Percentiles rank a stretch among this genome's conserved stretches.
These are phyloP conservation scores for Nothophaeocryptopus gaeumannii DNA, from an alignment of 2,329 filamentous ascomycete genomes.

Conservation along the genomic window DNA sequence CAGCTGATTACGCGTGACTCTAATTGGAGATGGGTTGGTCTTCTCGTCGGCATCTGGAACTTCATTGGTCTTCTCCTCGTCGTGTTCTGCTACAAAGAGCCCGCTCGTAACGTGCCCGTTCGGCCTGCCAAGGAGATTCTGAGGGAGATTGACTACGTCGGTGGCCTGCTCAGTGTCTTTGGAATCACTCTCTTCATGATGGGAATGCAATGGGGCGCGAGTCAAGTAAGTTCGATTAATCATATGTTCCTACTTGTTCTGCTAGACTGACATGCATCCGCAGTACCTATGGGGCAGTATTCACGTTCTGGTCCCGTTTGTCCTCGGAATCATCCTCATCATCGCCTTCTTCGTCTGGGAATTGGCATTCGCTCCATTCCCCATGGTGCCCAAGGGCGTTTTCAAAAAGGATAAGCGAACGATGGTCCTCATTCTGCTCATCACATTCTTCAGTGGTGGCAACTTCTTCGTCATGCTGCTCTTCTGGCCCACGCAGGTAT, in stretches of 20 bases:
- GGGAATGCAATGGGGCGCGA: slow-evolving; percentile 37
- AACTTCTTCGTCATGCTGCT: slow-evolving; percentile 45
- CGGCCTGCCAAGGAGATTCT: slow-evolving; percentile 44
- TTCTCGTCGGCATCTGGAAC: slow-evolving; percentile 53
- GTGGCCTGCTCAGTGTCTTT: slow-evolving; percentile 50
- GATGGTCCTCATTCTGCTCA: slow-evolving; percentile 37
- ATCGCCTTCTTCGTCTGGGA: slow-evolving; percentile 36
- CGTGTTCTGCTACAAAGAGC: slow-evolving; percentile 54
- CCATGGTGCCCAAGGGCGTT: slow-evolving; percentile 35
- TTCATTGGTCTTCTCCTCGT: slow-evolving; percentile 53
- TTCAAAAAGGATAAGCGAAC: slow-evolving; percentile 35
- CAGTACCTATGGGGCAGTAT: slow-evolving; percentile 34
- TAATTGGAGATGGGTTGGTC: slow-evolving; percentile 57
- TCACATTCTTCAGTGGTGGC: slow-evolving; percentile 41
- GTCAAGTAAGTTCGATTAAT: slow-evolving; percentile 15
- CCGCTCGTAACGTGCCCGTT: slow-evolving; percentile 41
- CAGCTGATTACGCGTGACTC: slow-evolving; percentile 54
- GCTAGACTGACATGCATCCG: background rate
- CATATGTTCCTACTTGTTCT: background rate
- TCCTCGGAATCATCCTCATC: slow-evolving; percentile 33
- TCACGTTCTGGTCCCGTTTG: slow-evolving; percentile 36
- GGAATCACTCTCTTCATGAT: slow-evolving; percentile 54
- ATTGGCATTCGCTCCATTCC: slow-evolving; percentile 29
- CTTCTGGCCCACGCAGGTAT: slow-evolving; percentile 64
- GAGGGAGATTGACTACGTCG: slow-evolving; percentile 51